Evolutionary conservation across 148 eudicot genomes (phyloP).

Genomic region (Rhododendron griersonianum): DNA sequence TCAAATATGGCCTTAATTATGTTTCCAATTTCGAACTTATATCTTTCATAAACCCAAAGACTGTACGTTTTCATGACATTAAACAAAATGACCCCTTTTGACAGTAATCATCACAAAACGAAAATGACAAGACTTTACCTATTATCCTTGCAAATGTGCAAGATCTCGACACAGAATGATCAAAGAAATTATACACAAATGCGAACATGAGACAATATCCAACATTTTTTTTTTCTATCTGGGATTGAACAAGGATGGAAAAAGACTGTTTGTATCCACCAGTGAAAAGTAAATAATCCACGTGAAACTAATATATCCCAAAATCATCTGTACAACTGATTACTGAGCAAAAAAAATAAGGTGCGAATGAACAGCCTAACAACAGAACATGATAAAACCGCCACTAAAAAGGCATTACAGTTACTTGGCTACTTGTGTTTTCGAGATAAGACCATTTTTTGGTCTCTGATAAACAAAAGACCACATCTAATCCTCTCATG

Average conservation of each 20-base stretch:
- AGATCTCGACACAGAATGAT: neutral
- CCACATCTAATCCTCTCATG: neutral
- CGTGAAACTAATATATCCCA: neutral
- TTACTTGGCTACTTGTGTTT: neutral
- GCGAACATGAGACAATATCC: neutral
- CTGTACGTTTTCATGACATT: neutral
- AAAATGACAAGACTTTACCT: neutral
- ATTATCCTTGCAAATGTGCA: neutral
- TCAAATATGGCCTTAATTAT: neutral
- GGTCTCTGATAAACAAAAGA: neutral
- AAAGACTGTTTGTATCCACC: neutral
- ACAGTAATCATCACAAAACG: neutral
- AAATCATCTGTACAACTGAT: neutral
- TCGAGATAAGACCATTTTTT: neutral
- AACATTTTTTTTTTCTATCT: neutral
- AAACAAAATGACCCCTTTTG: neutral
- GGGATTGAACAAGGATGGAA: neutral
- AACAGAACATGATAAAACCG: neutral
- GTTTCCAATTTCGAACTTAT: neutral
- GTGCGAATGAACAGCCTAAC: neutral
- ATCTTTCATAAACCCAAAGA: neutral
- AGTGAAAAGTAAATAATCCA: neutral
- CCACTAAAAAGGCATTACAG: neutral
- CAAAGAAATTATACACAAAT: neutral
- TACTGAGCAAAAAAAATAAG: neutral